Percentiles rank a stretch among this genome's conserved stretches.
These are phyloP conservation scores for Phytophthora melonis DNA, from an alignment of 352 stramenopile genomes.

Conservation along the genomic window DNA sequence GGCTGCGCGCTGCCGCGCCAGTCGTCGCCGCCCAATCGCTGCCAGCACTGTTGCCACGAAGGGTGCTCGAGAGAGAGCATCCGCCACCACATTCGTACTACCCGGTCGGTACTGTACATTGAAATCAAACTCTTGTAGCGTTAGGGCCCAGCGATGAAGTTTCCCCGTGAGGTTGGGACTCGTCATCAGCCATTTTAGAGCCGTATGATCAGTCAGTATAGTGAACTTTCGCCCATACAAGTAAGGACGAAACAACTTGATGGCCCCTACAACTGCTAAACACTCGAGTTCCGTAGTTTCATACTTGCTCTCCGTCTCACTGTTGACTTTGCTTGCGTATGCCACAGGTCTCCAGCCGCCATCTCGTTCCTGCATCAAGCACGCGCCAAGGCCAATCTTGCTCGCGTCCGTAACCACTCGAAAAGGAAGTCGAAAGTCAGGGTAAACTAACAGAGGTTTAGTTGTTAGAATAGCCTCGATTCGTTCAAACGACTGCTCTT, in stretches of 20 bases:
- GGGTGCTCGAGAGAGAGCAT: conserved; percentile 25
- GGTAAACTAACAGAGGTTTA: conserved; percentile 1
- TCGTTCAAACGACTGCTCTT: not conserved
- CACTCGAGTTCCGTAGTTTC: not conserved
- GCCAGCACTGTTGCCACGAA: not conserved
- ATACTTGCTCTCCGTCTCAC: not conserved
- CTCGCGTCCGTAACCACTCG: conserved; percentile 1
- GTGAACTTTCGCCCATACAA: not conserved
- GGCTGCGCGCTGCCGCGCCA: not conserved
- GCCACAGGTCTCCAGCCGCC: not conserved
- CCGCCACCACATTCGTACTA: conserved; percentile 17
- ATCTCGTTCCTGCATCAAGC: conserved; percentile 1
- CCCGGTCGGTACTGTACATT: conserved; percentile 15
- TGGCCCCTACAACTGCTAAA: not conserved
- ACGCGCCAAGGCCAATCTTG: not conserved
- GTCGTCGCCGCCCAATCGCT: not conserved
- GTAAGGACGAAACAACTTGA: not conserved
- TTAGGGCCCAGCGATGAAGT: conserved; percentile 26
- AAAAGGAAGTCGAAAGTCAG: conserved; percentile 4
- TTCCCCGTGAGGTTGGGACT: not conserved
- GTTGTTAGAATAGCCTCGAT: not conserved
- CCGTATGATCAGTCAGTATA: not conserved
- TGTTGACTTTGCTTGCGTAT: conserved; percentile 6
- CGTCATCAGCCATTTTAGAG: conserved; percentile 2
- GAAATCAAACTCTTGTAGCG: conserved; percentile 40